Conservation (phyloP, 768 basidiomycete genomes). For the Butyriboletus loyo region DNA sequence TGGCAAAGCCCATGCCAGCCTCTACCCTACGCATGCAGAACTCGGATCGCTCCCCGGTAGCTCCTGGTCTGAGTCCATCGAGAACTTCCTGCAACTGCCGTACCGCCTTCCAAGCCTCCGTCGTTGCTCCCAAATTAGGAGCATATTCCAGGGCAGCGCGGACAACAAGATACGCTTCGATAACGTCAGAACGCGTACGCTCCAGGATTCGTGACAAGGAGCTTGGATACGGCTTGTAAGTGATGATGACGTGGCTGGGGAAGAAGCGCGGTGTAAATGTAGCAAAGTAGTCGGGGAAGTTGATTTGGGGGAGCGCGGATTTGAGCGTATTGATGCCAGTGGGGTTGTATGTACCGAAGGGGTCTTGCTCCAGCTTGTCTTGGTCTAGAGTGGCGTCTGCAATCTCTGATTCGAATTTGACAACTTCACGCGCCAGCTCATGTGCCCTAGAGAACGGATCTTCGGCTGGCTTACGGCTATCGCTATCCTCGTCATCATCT, state of each 20-base stretch:
- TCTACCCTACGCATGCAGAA: constrained; percentile 78
- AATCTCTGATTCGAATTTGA: constrained; percentile 75
- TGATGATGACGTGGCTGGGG: constrained; percentile 75
- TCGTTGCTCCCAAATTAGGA: constrained; percentile 67
- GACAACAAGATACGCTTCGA: constrained; percentile 87
- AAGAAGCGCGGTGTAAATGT: constrained; percentile 76
- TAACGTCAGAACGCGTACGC: constrained; percentile 59
- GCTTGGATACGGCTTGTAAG: constrained; percentile 72
- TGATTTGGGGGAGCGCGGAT: constrained; percentile 65
- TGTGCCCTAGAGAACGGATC: constrained; percentile 46
- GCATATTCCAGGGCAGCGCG: constrained; percentile 69
- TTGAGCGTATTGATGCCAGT: constrained; percentile 66
- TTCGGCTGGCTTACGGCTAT: constrained; percentile 32
- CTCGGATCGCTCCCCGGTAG: constrained; percentile 77
- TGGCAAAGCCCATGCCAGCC: constrained; percentile 77
- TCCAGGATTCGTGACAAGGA: constrained; percentile 69
- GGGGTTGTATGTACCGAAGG: constrained; percentile 87
- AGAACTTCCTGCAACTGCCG: constrained; percentile 68
- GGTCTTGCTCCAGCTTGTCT: constrained; percentile 75
- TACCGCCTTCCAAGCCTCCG: constrained; percentile 76
- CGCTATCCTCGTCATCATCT: constrained; percentile 45
- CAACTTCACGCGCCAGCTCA: constrained; percentile 65
- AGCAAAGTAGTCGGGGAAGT: constrained; percentile 84
- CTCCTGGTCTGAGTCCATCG: constrained; percentile 84
- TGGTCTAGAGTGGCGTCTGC: constrained; percentile 79